phyloP scores from a whole-genome alignment of 106 monocot species.

The Apostasia shenzhenica region DNA sequence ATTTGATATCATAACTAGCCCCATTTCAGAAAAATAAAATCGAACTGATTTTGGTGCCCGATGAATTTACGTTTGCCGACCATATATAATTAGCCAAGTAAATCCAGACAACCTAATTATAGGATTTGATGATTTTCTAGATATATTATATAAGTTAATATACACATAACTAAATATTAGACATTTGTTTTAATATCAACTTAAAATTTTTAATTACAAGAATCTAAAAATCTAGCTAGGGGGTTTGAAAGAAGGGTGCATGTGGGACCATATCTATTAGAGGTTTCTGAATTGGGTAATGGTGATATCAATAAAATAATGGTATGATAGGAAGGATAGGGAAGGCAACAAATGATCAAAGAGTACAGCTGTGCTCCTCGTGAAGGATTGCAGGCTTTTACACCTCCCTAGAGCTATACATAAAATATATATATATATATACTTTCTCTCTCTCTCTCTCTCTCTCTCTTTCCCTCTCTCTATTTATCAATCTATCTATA shows the following conservation, averaged over 20 bases:
- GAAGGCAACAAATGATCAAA: conserved; percentile 40
- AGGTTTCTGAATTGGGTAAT: conserved; percentile 19
- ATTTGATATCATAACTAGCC: too few relatives aligned
- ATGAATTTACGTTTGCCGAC: too few relatives aligned
- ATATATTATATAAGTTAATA: too few relatives aligned
- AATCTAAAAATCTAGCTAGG: not conserved
- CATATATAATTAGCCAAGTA: too few relatives aligned
- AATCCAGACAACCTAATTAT: too few relatives aligned
- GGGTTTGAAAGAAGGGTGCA: not conserved
- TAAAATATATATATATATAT: not conserved
- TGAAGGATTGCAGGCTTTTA: conserved; percentile 62
- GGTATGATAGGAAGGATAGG: conserved; percentile 12
- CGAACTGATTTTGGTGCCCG: too few relatives aligned
- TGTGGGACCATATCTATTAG: not conserved
- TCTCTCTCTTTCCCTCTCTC: conserved; percentile 16
- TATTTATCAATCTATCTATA: too few relatives aligned
- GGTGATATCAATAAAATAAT: conserved; percentile 26
- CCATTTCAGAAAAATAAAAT: too few relatives aligned
- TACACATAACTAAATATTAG: too few relatives aligned
- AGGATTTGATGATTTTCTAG: too few relatives aligned
- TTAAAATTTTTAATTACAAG: too few relatives aligned
- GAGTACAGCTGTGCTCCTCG: conserved; percentile 56
- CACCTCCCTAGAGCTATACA: conserved; percentile 41
- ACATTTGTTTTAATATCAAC: too few relatives aligned
- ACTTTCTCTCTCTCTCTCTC: conserved; percentile 1